These are phyloP conservation scores for Gossypium lobatum DNA, from an alignment of 441 rosid species.

Conservation along the genomic window DNA sequence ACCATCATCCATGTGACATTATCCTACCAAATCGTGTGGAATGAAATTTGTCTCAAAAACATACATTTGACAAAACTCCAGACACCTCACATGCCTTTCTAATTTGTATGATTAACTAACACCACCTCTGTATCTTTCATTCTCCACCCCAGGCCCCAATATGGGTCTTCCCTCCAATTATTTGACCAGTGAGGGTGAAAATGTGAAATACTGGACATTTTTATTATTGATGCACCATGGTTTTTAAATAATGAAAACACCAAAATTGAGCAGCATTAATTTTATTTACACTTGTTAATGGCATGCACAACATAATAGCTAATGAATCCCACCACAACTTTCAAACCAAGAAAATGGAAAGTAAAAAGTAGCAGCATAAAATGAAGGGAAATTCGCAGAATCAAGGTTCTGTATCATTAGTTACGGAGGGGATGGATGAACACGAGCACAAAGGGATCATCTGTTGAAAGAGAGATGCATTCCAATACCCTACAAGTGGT, in stretches of 20 bases:
- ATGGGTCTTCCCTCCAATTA: not conserved
- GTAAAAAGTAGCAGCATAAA: not conserved
- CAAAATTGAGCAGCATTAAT: too few relatives aligned
- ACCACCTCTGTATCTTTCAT: not conserved
- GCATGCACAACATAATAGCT: not conserved
- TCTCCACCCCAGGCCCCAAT: not conserved
- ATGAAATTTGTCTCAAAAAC: not conserved
- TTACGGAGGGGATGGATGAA: not conserved
- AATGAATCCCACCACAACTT: not conserved
- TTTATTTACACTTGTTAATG: not conserved
- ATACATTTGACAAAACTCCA: constrained; percentile 6
- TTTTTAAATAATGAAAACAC: too few relatives aligned
- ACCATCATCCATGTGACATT: constrained; percentile 13
- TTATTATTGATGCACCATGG: too few relatives aligned
- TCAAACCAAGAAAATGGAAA: not conserved
- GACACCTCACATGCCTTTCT: constrained; percentile 4
- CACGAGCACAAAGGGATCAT: not conserved
- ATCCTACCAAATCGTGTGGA: not conserved
- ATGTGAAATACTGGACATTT: too few relatives aligned
- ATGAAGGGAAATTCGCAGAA: not conserved
- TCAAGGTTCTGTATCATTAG: not conserved
- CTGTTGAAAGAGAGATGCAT: not conserved
- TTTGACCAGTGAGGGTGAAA: not conserved
- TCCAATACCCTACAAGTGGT: not conserved
- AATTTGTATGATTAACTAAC: not conserved